Conservation (phyloP, 441 rosid genomes). For the Aleurites moluccanus region DNA sequence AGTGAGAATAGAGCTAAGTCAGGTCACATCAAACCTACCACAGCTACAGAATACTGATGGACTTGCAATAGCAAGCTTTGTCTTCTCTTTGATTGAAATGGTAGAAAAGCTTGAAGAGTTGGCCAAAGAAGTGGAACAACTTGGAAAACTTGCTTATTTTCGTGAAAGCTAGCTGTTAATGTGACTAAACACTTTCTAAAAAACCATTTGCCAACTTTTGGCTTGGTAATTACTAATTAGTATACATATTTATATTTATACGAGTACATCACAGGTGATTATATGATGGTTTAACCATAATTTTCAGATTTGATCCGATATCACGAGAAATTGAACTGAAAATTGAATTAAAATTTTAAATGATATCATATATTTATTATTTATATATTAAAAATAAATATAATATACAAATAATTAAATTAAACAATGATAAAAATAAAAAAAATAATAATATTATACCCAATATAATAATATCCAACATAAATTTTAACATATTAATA, state of each 20-base stretch:
- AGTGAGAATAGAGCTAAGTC: slow-evolving; percentile 38
- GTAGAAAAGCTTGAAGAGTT: slow-evolving; percentile 52
- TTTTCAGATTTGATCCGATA: too few relatives aligned
- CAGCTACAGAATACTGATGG: slow-evolving; percentile 34
- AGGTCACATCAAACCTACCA: slow-evolving; percentile 12
- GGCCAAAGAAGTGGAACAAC: slow-evolving; percentile 53
- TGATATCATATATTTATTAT: too few relatives aligned
- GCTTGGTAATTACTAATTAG: neutral
- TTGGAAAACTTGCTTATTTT: slow-evolving; percentile 51
- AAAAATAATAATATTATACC: too few relatives aligned
- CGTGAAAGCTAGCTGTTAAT: neutral
- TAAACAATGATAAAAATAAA: too few relatives aligned
- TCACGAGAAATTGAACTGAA: too few relatives aligned
- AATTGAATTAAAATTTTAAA: too few relatives aligned
- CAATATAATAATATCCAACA: too few relatives aligned
- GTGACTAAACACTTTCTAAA: neutral
- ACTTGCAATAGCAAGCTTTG: slow-evolving; percentile 43
- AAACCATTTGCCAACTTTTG: slow-evolving; percentile 14
- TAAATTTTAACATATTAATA: too few relatives aligned
- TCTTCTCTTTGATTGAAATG: slow-evolving; percentile 43
- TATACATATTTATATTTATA: neutral
- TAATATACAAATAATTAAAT: too few relatives aligned
- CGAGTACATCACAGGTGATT: too few relatives aligned
- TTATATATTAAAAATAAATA: too few relatives aligned
- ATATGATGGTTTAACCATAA: too few relatives aligned